Evolutionary conservation across 1,139 yeast genomes (phyloP).

Genomic region (Suhomyces wounanorum): DNA sequence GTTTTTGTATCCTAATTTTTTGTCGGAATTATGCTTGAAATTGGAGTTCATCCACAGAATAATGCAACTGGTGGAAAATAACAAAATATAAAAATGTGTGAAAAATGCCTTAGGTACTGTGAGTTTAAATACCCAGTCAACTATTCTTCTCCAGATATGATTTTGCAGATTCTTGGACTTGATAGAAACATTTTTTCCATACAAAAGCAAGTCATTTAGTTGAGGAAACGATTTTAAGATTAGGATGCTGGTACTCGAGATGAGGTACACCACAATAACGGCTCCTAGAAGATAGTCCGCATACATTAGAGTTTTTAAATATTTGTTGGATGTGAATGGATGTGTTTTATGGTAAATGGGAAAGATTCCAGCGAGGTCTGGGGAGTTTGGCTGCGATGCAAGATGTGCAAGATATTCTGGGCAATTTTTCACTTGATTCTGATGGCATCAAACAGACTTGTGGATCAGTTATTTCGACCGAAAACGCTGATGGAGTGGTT

Average conservation of each 20-base stretch:
- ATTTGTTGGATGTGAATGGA: background rate
- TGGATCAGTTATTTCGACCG: background rate
- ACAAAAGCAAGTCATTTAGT: conserved; percentile 16
- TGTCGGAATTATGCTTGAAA: background rate
- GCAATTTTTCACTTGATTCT: background rate
- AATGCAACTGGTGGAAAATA: conserved; percentile 18
- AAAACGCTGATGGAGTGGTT: background rate
- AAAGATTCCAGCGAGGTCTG: background rate
- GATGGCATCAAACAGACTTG: background rate
- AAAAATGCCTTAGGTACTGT: conserved; percentile 55
- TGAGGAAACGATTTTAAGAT: conserved; percentile 13
- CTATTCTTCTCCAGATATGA: background rate
- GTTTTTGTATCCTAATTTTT: conserved; percentile 1
- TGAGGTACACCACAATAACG: conserved; percentile 6
- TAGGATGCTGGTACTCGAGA: conserved; percentile 9
- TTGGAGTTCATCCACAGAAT: conserved; percentile 1
- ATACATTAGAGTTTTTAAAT: background rate
- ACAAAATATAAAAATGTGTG: conserved; percentile 47
- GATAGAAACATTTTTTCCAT: conserved; percentile 16
- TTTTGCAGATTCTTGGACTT: background rate
- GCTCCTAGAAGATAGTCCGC: background rate
- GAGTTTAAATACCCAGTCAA: conserved; percentile 13
- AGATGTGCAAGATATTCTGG: background rate
- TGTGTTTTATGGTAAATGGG: background rate
- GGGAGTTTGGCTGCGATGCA: background rate